Conservation (phyloP, 129 eudicot species). For the Arctium minus region DNA sequence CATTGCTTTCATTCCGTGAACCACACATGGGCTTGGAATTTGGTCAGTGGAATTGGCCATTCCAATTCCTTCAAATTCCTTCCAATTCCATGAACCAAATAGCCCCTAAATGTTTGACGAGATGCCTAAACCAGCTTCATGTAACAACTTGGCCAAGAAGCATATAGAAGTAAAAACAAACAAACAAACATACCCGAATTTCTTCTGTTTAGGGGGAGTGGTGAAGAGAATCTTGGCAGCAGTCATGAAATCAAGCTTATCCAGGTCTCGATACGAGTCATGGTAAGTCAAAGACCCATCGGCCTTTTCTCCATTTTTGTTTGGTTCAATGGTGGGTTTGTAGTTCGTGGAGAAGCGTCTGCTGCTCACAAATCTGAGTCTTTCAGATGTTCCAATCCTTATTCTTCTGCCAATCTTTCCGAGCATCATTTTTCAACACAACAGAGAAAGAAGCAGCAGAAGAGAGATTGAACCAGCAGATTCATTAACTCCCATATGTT, state of each 20-base stretch:
- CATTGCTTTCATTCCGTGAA: too few species aligned
- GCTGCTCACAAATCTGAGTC: neutral
- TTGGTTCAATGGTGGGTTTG: slow-evolving; percentile 17
- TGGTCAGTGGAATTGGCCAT: too few species aligned
- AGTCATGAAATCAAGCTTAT: slow-evolving; percentile 83
- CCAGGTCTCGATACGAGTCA: slow-evolving; percentile 62
- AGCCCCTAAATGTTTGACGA: slow-evolving; percentile 25
- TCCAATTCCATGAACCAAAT: too few species aligned
- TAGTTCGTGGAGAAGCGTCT: slow-evolving; percentile 36
- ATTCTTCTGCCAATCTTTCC: slow-evolving; percentile 20
- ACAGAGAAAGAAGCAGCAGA: neutral
- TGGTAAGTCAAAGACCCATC: slow-evolving; percentile 32
- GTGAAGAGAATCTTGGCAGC: slow-evolving; percentile 79
- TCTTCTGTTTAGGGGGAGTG: slow-evolving; percentile 58
- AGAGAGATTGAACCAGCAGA: neutral
- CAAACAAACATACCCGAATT: slow-evolving; percentile 54
- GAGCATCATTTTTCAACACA: slow-evolving; percentile 21
- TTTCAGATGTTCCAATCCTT: slow-evolving; percentile 3
- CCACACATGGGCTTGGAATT: too few species aligned
- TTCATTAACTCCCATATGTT: neutral
- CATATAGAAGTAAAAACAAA: neutral
- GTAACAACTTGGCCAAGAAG: neutral
- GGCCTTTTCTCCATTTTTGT: slow-evolving; percentile 14
- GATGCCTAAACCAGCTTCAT: slow-evolving; percentile 25
- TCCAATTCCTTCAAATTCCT: too few species aligned